phyloP scores from a whole-genome alignment of 805 yeast genomes.

The Saccharomycopsis javanensis region DNA sequence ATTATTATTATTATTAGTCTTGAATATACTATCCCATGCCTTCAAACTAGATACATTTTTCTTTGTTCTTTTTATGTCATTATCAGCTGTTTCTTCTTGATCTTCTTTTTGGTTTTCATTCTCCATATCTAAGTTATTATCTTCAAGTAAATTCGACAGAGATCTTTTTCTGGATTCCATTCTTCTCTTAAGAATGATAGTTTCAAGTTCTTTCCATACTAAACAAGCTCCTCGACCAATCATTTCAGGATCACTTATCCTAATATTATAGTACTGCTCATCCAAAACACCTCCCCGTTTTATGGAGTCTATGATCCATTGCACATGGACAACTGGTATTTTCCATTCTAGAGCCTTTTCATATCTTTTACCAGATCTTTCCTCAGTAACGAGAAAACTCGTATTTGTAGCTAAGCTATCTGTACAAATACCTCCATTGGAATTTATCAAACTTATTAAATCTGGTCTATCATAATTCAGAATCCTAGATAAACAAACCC shows the following conservation, averaged over 20 bases:
- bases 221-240: slow-evolving; percentile 27
- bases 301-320: slow-evolving; percentile 34
- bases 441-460: slow-evolving; percentile 29
- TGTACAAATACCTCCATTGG: slow-evolving; percentile 42
- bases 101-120: slow-evolving; percentile 3
- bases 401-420: slow-evolving; percentile 39
- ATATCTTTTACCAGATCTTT: slow-evolving; percentile 41
- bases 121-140: slow-evolving; percentile 15
- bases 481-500: slow-evolving; percentile 32
- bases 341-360: slow-evolving; percentile 36
- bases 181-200: neutral
- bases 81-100: slow-evolving; percentile 5
- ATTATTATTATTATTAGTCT: neutral
- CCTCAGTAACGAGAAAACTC: slow-evolving; percentile 40
- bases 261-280: slow-evolving; percentile 24
- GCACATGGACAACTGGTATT: slow-evolving; percentile 31
- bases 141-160: slow-evolving; percentile 4
- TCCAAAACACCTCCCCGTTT: slow-evolving; percentile 31
- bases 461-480: slow-evolving; percentile 24
- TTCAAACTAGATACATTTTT: slow-evolving; percentile 13
- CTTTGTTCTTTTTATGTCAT: slow-evolving; percentile 10
- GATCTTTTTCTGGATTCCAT: slow-evolving; percentile 11
- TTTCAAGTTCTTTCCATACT: slow-evolving; percentile 23
- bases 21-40: slow-evolving; percentile 16
- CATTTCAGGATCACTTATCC: slow-evolving; percentile 17